Evolutionary conservation across 2,329 filamentous ascomycete species (phyloP).

Genomic region (Botrytis galanthina): DNA sequence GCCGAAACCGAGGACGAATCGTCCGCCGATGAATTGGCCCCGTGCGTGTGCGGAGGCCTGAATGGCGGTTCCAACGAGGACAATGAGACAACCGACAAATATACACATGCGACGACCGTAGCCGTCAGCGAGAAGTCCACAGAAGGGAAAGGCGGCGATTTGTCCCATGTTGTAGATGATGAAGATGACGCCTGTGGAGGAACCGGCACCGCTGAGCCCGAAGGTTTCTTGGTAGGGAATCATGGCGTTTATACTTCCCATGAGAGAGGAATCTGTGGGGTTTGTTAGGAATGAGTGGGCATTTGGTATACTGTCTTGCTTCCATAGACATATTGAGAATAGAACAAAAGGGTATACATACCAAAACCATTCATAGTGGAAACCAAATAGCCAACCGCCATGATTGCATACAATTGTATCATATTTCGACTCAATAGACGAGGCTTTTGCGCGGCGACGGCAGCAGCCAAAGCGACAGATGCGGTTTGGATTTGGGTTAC

Average conservation of each 20-base stretch:
- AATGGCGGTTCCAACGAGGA: conserved; percentile 30
- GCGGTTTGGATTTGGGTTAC: conserved; percentile 40
- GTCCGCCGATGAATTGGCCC: conserved; percentile 54
- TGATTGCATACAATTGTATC: conserved; percentile 45
- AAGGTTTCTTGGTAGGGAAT: conserved; percentile 40
- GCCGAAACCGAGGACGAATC: conserved; percentile 56
- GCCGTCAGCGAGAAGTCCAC: conserved; percentile 45
- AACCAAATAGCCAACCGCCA: conserved; percentile 43
- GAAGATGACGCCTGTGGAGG: conserved; percentile 47
- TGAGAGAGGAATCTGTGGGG: conserved; percentile 38
- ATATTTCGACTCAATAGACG: conserved; percentile 42
- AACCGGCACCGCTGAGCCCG: conserved; percentile 46
- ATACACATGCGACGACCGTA: background rate
- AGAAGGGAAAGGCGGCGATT: conserved; percentile 52
- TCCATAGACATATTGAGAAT: background rate
- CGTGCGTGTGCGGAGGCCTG: conserved; percentile 48
- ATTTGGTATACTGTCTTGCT: background rate
- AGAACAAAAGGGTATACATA: conserved; percentile 18
- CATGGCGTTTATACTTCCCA: conserved; percentile 49
- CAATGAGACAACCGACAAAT: background rate
- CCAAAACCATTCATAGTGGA: conserved; percentile 56
- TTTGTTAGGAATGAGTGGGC: background rate
- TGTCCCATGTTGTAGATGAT: conserved; percentile 45
- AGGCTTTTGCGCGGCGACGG: conserved; percentile 39
- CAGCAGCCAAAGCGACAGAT: conserved; percentile 40